Evolutionary conservation across 805 yeast genomes (phyloP), one percentile per base, ranked within the genome.

Genomic region (Zygosaccharomyces lentus): DNA sequence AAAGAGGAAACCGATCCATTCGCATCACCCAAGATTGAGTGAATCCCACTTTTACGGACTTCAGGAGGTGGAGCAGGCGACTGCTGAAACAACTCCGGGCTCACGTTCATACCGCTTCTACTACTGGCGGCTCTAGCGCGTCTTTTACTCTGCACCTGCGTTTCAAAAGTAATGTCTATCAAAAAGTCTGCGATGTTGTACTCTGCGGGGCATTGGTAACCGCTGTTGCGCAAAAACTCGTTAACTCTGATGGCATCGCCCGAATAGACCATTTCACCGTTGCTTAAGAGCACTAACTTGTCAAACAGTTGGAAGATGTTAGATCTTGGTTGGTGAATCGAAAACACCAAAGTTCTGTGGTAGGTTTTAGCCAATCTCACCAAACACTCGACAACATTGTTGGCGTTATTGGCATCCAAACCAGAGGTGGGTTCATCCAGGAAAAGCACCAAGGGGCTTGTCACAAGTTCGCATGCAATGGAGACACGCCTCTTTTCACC

Each of bases 351-450:
- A 0, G 99, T 91, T 61, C 98, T 80, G 49, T 85, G 82, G 64
- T 82, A 86, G 56, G 81, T 84, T 47, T 81, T 75, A 0, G 97
- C 87, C 47, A 93, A 73, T 47, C 84, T 76, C 2, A 86, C 91
- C 37, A 93, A 73, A 50, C 88, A 77, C 50, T 89, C 97, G 36
- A 93, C 74, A 6, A 93, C 99, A 56, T 90, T 88, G 59, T 79
- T 81, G 0, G 99, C 98, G 67, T 90, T 91, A 62, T 79, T 91
- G 6, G 97, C 82, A 64, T 93, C 99, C 48, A 93, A 72, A 0
- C 99, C 99, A 0, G 96, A 87, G 0, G 99, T 89, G 21, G 96
- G 96, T 62, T 89, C 96, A 66, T 89, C 96, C 44, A 89, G 68
- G 56, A 89, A 85, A 44, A 89, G 65, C 35, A 89, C 79, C 0